Percentiles rank a stretch among this genome's conserved stretches.
These are phyloP conservation scores for Boletus rubroflammeus DNA, from an alignment of 768 basidiomycete species.

Conservation along the genomic window DNA sequence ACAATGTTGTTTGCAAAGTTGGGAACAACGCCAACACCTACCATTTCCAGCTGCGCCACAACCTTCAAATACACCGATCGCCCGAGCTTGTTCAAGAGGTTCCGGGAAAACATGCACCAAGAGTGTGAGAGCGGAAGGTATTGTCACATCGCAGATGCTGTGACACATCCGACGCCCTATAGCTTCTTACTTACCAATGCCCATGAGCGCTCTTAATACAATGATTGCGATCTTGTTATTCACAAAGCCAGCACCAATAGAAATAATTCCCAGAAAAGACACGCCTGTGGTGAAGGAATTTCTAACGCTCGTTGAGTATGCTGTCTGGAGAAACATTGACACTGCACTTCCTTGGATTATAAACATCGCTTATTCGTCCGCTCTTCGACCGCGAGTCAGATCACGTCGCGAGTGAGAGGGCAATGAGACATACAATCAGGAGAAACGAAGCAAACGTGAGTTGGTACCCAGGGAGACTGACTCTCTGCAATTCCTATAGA, in stretches of 20 bases:
- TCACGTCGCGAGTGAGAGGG: neutral
- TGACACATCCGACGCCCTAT: neutral
- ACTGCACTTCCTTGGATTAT: conserved; percentile 28
- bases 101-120: conserved; percentile 50
- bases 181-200: conserved; percentile 35
- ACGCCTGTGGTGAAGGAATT: conserved; percentile 43
- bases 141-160: conserved; percentile 48
- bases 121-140: conserved; percentile 48
- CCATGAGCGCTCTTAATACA: conserved; percentile 49
- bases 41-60: conserved; percentile 46
- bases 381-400: conserved; percentile 16
- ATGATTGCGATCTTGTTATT: conserved; percentile 45
- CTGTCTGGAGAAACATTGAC: conserved; percentile 19
- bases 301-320: conserved; percentile 35
- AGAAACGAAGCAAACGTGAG: conserved; percentile 44
- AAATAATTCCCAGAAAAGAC: conserved; percentile 38
- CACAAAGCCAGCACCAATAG: conserved; percentile 45
- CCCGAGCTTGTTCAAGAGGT: conserved; percentile 43
- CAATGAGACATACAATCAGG: conserved; percentile 15
- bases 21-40: conserved; percentile 1
- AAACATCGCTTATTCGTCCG: conserved; percentile 24
- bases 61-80: conserved; percentile 45
- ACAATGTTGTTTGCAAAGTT: neutral
- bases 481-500: conserved; percentile 9
- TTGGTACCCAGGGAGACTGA: conserved; percentile 36